A percentile compares a stretch with the other conserved stretches of the same genome.
Evolutionary conservation across 2,329 filamentous ascomycete genomes (phyloP).

Genomic region (Hawksworthiomyces lignivorus): DNA sequence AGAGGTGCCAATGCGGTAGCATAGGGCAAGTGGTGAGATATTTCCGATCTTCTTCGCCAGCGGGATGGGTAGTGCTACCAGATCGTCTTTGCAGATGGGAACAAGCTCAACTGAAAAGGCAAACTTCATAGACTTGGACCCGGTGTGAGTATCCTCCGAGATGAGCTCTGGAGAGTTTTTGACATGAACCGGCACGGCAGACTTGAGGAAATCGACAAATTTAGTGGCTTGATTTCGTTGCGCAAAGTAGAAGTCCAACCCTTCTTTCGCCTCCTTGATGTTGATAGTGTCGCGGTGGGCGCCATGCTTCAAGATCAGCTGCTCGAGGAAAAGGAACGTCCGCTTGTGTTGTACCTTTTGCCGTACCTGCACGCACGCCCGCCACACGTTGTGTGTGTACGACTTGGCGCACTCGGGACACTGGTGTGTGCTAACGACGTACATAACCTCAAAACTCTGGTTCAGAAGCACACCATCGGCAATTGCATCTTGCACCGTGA

Average conservation of each 20-base stretch:
- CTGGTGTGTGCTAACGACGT: slow-evolving; percentile 83
- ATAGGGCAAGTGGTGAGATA: slow-evolving; percentile 78
- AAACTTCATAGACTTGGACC: slow-evolving; percentile 90
- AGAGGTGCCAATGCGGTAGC: slow-evolving; percentile 80
- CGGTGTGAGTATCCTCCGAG: slow-evolving; percentile 85
- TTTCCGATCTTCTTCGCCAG: slow-evolving; percentile 83
- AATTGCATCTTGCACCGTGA: slow-evolving; percentile 74
- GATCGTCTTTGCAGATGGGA: slow-evolving; percentile 93
- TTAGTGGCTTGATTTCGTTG: slow-evolving; percentile 81
- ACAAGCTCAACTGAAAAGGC: slow-evolving; percentile 82
- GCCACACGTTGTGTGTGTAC: slow-evolving; percentile 74
- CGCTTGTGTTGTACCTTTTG: slow-evolving; percentile 94
- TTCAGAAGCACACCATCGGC: slow-evolving; percentile 65
- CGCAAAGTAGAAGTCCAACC: slow-evolving; percentile 92
- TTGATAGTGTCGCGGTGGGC: slow-evolving; percentile 88
- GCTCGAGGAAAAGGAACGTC: slow-evolving; percentile 64
- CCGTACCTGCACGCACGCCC: slow-evolving; percentile 85
- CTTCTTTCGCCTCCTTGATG: slow-evolving; percentile 94
- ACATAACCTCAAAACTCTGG: slow-evolving; percentile 92
- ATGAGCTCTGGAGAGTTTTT: slow-evolving; percentile 60
- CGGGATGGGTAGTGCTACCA: slow-evolving; percentile 87
- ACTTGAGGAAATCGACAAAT: slow-evolving; percentile 69
- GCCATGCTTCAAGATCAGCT: slow-evolving; percentile 89
- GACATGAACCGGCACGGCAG: slow-evolving; percentile 59
- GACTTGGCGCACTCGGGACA: slow-evolving; percentile 93